phyloP scores from a whole-genome alignment of 2,329 filamentous ascomycete genomes.

The Penicillium occitanis region DNA sequence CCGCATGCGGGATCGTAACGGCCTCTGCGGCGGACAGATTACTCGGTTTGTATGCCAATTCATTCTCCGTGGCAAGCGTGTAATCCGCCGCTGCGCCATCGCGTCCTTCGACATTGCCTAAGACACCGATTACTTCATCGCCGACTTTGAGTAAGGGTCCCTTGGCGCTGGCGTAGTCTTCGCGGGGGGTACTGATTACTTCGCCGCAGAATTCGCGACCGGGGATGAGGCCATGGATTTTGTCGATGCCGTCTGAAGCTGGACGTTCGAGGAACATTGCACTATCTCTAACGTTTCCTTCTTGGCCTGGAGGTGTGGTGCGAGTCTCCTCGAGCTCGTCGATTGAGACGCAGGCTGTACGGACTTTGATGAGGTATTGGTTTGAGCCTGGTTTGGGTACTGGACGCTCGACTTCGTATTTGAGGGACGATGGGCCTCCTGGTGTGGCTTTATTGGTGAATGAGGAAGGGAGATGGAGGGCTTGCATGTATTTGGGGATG shows the following conservation, averaged over 20 bases:
- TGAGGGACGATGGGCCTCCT: slow-evolving; percentile 28
- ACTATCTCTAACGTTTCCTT: slow-evolving; percentile 20
- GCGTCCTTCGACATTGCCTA: slow-evolving; percentile 33
- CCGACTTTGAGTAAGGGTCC: slow-evolving; percentile 43
- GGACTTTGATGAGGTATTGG: slow-evolving; percentile 46
- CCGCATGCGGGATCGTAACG: slow-evolving; percentile 39
- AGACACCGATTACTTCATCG: slow-evolving; percentile 42
- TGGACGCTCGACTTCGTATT: slow-evolving; percentile 38
- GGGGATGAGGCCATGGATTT: slow-evolving; percentile 33
- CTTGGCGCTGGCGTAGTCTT: slow-evolving; percentile 31
- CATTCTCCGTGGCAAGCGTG: slow-evolving; percentile 38
- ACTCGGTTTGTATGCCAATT: slow-evolving; percentile 40
- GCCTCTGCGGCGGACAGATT: slow-evolving; percentile 38
- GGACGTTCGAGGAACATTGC: slow-evolving; percentile 15
- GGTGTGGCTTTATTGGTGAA: slow-evolving; percentile 26
- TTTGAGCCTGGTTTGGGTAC: slow-evolving; percentile 36
- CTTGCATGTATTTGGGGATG: slow-evolving; percentile 40
- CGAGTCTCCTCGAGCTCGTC: slow-evolving; percentile 34
- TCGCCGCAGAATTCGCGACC: slow-evolving; percentile 44
- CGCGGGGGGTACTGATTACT: slow-evolving; percentile 37
- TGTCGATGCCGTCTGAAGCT: slow-evolving; percentile 29
- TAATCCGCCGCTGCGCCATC: slow-evolving; percentile 47
- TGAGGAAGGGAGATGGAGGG: slow-evolving; percentile 37
- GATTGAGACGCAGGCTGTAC: slow-evolving; percentile 40
- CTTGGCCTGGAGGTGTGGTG: slow-evolving; percentile 23